These are phyloP conservation scores for Dacryopinax primogenitus DNA, from an alignment of 768 basidiomycete genomes.

Conservation along the genomic window DNA sequence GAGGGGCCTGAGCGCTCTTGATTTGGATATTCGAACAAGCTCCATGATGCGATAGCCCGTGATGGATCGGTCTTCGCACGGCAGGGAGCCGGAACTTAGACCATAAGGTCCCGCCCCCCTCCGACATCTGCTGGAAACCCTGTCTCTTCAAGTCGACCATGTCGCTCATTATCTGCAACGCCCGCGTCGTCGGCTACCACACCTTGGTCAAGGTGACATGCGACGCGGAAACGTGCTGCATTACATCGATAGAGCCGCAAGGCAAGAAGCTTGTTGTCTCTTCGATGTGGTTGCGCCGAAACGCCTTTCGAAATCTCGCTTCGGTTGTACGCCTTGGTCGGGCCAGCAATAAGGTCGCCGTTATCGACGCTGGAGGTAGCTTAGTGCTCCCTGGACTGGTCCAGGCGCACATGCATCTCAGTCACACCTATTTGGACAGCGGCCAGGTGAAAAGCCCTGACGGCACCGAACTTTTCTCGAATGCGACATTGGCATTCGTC, in stretches of 20 bases:
- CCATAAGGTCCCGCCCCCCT: too few relatives aligned
- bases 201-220: background rate
- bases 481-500: background rate
- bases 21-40: too few relatives aligned
- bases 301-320: background rate
- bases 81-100: too few relatives aligned
- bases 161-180: background rate
- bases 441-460: background rate
- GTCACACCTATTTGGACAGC: background rate
- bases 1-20: too few relatives aligned
- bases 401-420: background rate
- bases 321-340: background rate
- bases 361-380: constrained; percentile 1
- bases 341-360: background rate
- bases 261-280: background rate
- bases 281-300: background rate
- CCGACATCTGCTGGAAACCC: too few relatives aligned
- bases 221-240: background rate
- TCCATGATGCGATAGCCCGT: too few relatives aligned
- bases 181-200: background rate
- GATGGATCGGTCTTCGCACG: too few relatives aligned
- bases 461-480: background rate
- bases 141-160: background rate
- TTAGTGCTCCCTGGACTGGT: background rate
- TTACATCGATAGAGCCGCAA: background rate